phyloP scores from a whole-genome alignment of 441 rosid species.

The Breynia disticha region DNA sequence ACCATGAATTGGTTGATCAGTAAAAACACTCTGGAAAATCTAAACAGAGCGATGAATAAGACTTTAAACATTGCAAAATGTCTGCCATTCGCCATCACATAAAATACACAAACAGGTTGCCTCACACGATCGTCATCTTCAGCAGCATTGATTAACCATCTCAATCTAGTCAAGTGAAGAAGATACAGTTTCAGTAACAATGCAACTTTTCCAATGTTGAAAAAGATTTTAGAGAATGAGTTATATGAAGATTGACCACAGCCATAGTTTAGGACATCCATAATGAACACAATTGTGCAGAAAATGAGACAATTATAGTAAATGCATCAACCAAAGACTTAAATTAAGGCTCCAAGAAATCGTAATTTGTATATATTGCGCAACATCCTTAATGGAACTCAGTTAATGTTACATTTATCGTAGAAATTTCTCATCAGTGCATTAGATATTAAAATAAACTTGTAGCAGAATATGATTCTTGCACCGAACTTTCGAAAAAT shows the following conservation, averaged over 20 bases:
- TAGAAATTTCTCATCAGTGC: background rate
- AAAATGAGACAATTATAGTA: too few relatives aligned
- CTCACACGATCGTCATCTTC: slow-evolving; percentile 10
- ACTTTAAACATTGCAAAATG: slow-evolving; percentile 15
- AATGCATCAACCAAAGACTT: too few relatives aligned
- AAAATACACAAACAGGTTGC: slow-evolving; percentile 12
- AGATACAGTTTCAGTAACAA: background rate
- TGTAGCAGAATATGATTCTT: too few relatives aligned
- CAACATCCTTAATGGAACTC: too few relatives aligned
- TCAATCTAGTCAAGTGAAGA: slow-evolving; percentile 20
- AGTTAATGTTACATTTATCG: background rate
- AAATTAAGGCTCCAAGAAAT: background rate
- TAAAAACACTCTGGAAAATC: slow-evolving; percentile 10
- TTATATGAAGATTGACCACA: too few relatives aligned
- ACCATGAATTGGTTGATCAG: slow-evolving; percentile 5
- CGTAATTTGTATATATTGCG: too few relatives aligned
- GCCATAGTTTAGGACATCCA: too few relatives aligned
- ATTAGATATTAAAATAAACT: too few relatives aligned
- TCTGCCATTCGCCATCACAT: slow-evolving; percentile 12
- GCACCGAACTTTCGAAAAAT: too few relatives aligned
- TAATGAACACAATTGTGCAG: too few relatives aligned
- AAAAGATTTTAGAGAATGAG: too few relatives aligned
- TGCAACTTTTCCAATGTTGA: background rate
- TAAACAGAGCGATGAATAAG: slow-evolving; percentile 13
- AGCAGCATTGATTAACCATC: slow-evolving; percentile 11